Evolutionary conservation across 2,329 filamentous ascomycete genomes (phyloP).

Genomic region (Macroventuria anomochaeta): DNA sequence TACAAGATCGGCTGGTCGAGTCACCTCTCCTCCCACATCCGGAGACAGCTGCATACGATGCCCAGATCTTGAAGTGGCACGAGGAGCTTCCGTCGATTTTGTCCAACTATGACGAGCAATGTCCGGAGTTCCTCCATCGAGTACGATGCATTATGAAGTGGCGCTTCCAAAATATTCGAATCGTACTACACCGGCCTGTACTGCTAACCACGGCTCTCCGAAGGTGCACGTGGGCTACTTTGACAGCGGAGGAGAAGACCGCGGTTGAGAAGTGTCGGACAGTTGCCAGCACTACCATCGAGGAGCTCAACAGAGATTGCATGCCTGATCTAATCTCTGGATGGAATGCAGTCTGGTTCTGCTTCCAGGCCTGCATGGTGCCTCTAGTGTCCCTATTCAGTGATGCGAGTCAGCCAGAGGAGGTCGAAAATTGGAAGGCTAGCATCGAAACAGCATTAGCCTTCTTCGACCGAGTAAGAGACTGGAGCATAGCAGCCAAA

Average conservation of each 20-base stretch:
- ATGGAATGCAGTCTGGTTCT: slow-evolving; percentile 83
- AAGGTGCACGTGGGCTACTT: slow-evolving; percentile 58
- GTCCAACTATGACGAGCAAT: slow-evolving; percentile 62
- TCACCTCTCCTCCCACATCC: slow-evolving; percentile 70
- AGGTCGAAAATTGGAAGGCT: slow-evolving; percentile 50
- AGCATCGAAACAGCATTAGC: slow-evolving; percentile 52
- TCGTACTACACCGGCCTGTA: slow-evolving; percentile 76
- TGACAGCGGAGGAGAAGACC: slow-evolving; percentile 67
- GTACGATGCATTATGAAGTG: slow-evolving; percentile 79
- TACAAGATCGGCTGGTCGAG: slow-evolving; percentile 77
- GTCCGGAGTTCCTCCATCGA: slow-evolving; percentile 72
- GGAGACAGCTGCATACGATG: slow-evolving; percentile 71
- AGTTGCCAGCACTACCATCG: slow-evolving; percentile 73
- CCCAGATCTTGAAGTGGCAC: slow-evolving; percentile 74
- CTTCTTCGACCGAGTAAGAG: slow-evolving; percentile 53
- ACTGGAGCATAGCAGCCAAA: slow-evolving; percentile 55
- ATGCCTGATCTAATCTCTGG: slow-evolving; percentile 76
- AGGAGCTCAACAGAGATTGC: slow-evolving; percentile 74
- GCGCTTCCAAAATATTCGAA: slow-evolving; percentile 79
- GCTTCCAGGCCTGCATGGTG: slow-evolving; percentile 81
- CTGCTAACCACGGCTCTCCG: slow-evolving; percentile 69
- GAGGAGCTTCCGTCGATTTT: slow-evolving; percentile 66
- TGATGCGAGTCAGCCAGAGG: slow-evolving; percentile 58
- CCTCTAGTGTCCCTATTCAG: slow-evolving; percentile 77
- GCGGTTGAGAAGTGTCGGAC: slow-evolving; percentile 73